These are phyloP conservation scores for Fusarium poae DNA, from an alignment of 2,329 filamentous ascomycete species.

Conservation along the genomic window DNA sequence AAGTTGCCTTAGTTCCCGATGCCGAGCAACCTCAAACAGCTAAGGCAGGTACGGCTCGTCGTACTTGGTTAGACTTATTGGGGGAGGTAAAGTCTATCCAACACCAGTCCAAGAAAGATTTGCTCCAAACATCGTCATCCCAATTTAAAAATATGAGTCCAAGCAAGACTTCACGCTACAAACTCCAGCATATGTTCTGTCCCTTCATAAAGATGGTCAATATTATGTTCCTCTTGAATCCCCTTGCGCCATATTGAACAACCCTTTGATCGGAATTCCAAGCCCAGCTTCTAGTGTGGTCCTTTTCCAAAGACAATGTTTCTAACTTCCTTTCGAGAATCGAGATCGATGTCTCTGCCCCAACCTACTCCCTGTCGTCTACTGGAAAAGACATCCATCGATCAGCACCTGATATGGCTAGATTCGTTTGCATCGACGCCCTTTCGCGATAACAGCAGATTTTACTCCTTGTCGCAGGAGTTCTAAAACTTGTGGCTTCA, in stretches of 20 bases:
- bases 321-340: conserved; percentile 15
- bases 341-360: conserved; percentile 6
- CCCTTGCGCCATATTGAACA: conserved; percentile 14
- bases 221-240: not conserved
- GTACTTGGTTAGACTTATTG: conserved; percentile 11
- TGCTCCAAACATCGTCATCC: conserved; percentile 29
- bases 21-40: conserved; percentile 36
- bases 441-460: not conserved
- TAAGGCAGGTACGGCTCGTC: conserved; percentile 28
- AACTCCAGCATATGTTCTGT: not conserved
- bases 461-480: conserved; percentile 25
- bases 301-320: conserved; percentile 7
- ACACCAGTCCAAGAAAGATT: conserved; percentile 16
- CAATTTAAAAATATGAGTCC: conserved; percentile 6
- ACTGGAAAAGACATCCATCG: conserved; percentile 18
- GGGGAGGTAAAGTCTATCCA: conserved; percentile 13
- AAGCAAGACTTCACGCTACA: not conserved
- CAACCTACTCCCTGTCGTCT: conserved; percentile 29
- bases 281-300: conserved; percentile 6
- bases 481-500: conserved; percentile 12
- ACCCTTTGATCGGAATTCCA: conserved; percentile 11
- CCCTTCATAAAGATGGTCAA: not conserved
- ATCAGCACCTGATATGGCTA: conserved; percentile 31
- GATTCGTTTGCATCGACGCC: not conserved
- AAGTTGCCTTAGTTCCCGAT: conserved; percentile 28